These are phyloP conservation scores for Ophiostoma montium DNA, from an alignment of 2,329 filamentous ascomycete species.

Conservation along the genomic window DNA sequence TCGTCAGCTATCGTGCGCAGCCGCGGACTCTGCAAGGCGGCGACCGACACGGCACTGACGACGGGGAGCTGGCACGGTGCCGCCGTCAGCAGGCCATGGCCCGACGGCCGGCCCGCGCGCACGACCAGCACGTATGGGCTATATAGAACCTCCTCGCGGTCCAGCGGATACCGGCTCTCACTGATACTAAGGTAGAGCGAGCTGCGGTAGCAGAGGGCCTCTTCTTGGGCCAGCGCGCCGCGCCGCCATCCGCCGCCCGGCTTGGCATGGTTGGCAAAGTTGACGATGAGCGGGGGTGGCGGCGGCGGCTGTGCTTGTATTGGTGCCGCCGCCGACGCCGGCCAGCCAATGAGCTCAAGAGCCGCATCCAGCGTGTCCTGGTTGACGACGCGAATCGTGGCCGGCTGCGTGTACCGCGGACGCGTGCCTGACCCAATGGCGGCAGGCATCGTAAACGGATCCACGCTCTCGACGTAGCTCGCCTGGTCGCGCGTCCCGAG, in stretches of 20 bases:
- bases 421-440: conserved; percentile 30
- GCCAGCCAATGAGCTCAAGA: conserved; percentile 19
- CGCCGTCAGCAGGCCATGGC: conserved; percentile 13
- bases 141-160: conserved; percentile 17
- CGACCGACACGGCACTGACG: conserved; percentile 46
- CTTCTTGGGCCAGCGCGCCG: conserved; percentile 53
- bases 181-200: conserved; percentile 36
- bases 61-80: conserved; percentile 25
- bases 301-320: conserved; percentile 8
- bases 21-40: conserved; percentile 28
- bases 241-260: conserved; percentile 52
- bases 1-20: background rate
- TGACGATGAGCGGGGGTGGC: conserved; percentile 30
- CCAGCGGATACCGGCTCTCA: conserved; percentile 15
- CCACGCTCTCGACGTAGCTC: conserved; percentile 24
- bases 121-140: conserved; percentile 21
- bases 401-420: conserved; percentile 23
- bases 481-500: conserved; percentile 25
- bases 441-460: conserved; percentile 13
- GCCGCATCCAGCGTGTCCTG: conserved; percentile 45
- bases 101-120: conserved; percentile 10
- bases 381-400: conserved; percentile 35
- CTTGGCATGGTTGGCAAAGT: conserved; percentile 44
- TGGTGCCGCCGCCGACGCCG: background rate
- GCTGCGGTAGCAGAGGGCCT: conserved; percentile 52